Base-by-base conservation (phyloP, 257 asterid genomes). In the Nicotiana noctiflora region DNA sequence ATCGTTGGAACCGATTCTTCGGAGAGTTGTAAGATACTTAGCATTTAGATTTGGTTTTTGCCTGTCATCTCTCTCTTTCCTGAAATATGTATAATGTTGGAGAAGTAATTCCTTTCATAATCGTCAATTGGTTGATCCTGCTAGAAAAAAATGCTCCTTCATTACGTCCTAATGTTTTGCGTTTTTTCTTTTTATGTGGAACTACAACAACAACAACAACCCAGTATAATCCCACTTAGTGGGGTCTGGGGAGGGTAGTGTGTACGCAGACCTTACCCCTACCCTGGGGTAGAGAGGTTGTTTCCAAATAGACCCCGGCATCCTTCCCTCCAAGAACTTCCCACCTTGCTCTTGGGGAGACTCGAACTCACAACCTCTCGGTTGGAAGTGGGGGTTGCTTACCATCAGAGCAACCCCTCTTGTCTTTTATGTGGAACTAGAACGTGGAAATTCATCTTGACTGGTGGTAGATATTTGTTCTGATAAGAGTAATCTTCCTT, bases 1-100 rank as follows among this genome's bases (percentile, higher is more conserved):
- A 55, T 93, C 99, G 31, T 82, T 95, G 80, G 98, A 95, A 83
- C 99, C 98, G 52, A 91, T 95, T 86, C 96, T 95, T 46, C 95
- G 98, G 55, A 94, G 97, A 94, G 98, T 95, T 91, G 99, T 95
- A 95, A 89, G 90, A 83, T 80, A 49, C 72, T 63, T 65, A 23
- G 75, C 63, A 14, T 74, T 46, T 76, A 23, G 21, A 31, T 68
- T 61, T 65, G 23, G 34, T 25, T 15, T 84, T 62, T 44, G 40
- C 82, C 40, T 4, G 29, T 49, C 34, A 49, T 18, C 21, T 17
- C 10, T 18, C 57, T 44, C 37, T 62, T n/a, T 11, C 68, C 60
- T 23, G 15, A 23, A 23, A 44, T 72, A 72, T 46, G 40, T 49
- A 13, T 46, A 23, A 44, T 46, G 15, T 46, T 46, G 23, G 8